Conservation (phyloP, 2,329 filamentous ascomycete genomes). For the Thielaviopsis euricoi region DNA sequence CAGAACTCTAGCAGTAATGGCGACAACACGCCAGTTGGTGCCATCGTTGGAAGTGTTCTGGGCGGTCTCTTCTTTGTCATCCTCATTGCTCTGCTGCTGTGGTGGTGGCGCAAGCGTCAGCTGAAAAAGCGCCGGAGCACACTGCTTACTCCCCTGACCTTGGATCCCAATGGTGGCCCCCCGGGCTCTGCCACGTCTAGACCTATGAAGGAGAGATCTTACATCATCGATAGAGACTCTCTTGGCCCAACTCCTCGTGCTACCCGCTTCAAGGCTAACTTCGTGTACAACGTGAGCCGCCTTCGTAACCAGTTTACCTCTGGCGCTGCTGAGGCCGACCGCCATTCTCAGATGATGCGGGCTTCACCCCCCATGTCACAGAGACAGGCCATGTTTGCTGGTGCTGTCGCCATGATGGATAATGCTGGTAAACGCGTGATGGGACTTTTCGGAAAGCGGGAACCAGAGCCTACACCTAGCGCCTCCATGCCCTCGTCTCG, state of each 20-base stretch:
- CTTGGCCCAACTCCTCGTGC: conserved; percentile 32
- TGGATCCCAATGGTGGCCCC: conserved; percentile 15
- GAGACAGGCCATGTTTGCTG: conserved; percentile 16
- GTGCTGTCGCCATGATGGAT: conserved; percentile 18
- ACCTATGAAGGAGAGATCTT: conserved; percentile 18
- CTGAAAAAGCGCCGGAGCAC: conserved; percentile 29
- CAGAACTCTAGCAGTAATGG: conserved; percentile 12
- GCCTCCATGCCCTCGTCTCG: neutral
- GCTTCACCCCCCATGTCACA: conserved; percentile 10
- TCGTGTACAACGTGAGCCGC: conserved; percentile 18
- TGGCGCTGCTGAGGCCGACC: conserved; percentile 23
- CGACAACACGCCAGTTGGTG: conserved; percentile 20
- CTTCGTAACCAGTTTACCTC: conserved; percentile 4
- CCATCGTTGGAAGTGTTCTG: conserved; percentile 34
- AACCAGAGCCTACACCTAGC: neutral
- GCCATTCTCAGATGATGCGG: conserved; percentile 26
- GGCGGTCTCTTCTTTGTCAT: conserved; percentile 31
- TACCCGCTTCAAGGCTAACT: conserved; percentile 24
- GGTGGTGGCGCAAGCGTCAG: conserved; percentile 30
- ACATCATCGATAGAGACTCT: conserved; percentile 28
- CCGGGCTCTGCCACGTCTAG: conserved; percentile 14
- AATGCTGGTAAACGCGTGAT: conserved; percentile 16
- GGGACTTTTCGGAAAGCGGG: conserved; percentile 9
- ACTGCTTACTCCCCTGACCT: conserved; percentile 30
- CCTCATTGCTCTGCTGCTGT: conserved; percentile 31